Base-by-base conservation (phyloP, 2,329 filamentous ascomycete genomes). In the Thelonectria rubi region DNA sequence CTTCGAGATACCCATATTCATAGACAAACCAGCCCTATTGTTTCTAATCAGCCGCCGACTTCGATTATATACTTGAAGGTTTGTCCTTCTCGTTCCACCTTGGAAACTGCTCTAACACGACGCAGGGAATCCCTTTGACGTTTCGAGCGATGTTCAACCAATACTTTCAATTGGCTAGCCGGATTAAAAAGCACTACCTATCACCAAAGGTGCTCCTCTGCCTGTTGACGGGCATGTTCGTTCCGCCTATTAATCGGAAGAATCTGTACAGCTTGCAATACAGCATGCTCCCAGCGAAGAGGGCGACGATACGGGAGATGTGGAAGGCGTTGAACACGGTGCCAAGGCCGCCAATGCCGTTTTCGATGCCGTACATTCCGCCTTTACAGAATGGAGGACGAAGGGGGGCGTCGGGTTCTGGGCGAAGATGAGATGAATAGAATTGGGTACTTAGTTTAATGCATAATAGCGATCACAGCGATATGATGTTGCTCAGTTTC, bases 211-310 rank as follows among this genome's bases (percentile, higher is more conserved):
- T 99, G 18, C 86, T 98, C 49, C 84, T 97, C 40, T 95, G 93
- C 71, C 88, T 99, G 2, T 82, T 94, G 21, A 97, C 93, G 0
- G 95, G 95, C 60, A 91, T 91, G 63, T 97, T 97, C 67, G 93
- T 98, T 2, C 95, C 94, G 12, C 94, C 96, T 0, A 96, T 99
- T 50, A 94, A 97, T 74, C 87, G 96, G 54, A 94, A 94, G 74
- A 96, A 95, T 73, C 83, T 99, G 52, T 99, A 99, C 78, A 96
- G 93, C 69, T 82, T 99, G 71, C 95, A 99, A 79, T 99, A 99
- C 78, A 97, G 93, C 79, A 98, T 98, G 93, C 84, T 99, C 42
- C 96, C 96, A 0, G 91, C 92, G 8, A 86, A 86, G 55, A 83
- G 96, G 46, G 91, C 92, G 0, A 88, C 90, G 2, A 91, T 98